Evolutionary conservation across 1,139 yeast species (phyloP), one percentile per base, ranked within the genome.

Genomic region (Kazachstania sp.): DNA sequence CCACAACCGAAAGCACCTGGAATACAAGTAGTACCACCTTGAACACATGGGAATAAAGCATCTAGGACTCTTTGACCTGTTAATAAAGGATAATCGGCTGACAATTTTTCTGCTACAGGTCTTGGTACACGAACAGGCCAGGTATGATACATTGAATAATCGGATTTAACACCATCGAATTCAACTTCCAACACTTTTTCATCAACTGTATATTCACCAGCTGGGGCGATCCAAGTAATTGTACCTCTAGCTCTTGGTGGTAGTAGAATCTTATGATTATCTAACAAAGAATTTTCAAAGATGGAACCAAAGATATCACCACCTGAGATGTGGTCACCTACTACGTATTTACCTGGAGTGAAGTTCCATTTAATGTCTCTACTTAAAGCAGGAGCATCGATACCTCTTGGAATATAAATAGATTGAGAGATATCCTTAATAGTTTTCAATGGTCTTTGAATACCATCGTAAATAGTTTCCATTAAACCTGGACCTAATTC

Each of bases 1-100:
- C 99, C 99, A 73, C 97, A 92, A 53, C 99, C 99, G 63, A 92
- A 92, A 54, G 99, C 99, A 71, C 99, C 99, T 43, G 99, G 99
- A 67, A 92, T 92, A 83, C 98, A 94, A 39, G 99, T 92, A 45
- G 99, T 92, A 75, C 99, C 99, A 74, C 99, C 98, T 75, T 94
- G 98, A 59, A 94, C 99, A 79, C 95, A 86, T 46, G 99, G 98
- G 79, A 92, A 94, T 57, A 92, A 78, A 36, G 98, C 83, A 70
- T 92, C 99, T 70, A 92, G 77, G 48, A 92, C 99, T 77, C 98
- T 86, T 75, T 92, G 99, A 61, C 99, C 99, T 32, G 99, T 92
- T 63, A 92, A 78, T 62, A 94, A 78, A 49, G 99, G 99, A 68
- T 84, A 79, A 69, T 90, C 92, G 43, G 98, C 97, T 50, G 95